Base-by-base conservation (phyloP, 2,329 filamentous ascomycete genomes). In the Sphaerostilbella broomeana region DNA sequence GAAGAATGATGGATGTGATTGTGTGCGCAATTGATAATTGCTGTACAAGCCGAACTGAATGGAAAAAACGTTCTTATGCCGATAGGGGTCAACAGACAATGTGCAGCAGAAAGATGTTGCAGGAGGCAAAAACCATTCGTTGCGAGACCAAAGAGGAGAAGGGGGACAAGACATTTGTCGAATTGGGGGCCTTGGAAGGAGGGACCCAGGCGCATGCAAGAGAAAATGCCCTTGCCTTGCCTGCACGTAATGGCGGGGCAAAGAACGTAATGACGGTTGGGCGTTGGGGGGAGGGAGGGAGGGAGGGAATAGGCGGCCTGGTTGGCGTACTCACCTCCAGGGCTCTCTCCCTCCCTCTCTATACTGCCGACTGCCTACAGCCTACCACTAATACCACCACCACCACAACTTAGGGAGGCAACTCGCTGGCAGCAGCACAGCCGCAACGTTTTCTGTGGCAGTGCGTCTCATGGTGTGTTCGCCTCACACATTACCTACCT, bases 171-270 rank as follows among this genome's bases (percentile, higher is more conserved):
- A 35, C 30, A 35, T 40, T 25, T 40, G 38, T 40, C 38, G 38
- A 35, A 35, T 40, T 35, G 38, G 38, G 37, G 38, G 36, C 36
- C 38, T 34, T 35, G 25, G 25, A 28, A 28, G 15, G 25, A 28
- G 12, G 6, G 15, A 28, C 12, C 6, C 12, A n/a, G 38, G n/a
- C n/a, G n/a, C n/a, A n/a, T n/a, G n/a, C n/a, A n/a, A n/a, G 38
- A 35, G 35, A 28, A 31, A 40, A 31, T 24, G 38, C 34, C 31
- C 32, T 25, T 40, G 38, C 22, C 38, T 31, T 20, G 38, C 31
- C 38, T 40, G 38, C 38, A 40, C 38, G 38, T 40, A 40, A 40
- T 40, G 38, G 38, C 31, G 26, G 35, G 29, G n/a, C n/a, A n/a
- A n/a, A n/a, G n/a, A n/a, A 40, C 38, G 35, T 34, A 31, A 35